Evolutionary conservation across 805 yeast genomes (phyloP).

Genomic region (Suhomyces sp.): DNA sequence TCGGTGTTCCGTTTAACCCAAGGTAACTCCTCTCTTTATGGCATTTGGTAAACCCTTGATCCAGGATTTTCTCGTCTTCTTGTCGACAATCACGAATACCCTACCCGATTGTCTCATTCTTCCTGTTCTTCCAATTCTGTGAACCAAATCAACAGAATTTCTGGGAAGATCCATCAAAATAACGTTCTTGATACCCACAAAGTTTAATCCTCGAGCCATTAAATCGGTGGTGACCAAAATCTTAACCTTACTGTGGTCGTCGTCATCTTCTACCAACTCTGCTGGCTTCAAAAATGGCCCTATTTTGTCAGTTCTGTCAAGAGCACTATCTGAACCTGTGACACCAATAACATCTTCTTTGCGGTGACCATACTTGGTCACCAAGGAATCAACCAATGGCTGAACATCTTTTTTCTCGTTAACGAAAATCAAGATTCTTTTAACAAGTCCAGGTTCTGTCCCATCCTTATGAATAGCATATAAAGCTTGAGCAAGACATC

Average conservation of each 20-base stretch:
- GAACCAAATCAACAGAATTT: slow-evolving; percentile 81
- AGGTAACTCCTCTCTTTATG: slow-evolving; percentile 48
- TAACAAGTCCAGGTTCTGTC: slow-evolving; percentile 71
- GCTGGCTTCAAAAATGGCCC: slow-evolving; percentile 67
- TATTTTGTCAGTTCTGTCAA: slow-evolving; percentile 58
- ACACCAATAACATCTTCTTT: slow-evolving; percentile 57
- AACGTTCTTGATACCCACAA: slow-evolving; percentile 77
- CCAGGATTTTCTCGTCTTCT: slow-evolving; percentile 70
- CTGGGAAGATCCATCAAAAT: slow-evolving; percentile 83
- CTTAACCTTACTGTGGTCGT: slow-evolving; percentile 43
- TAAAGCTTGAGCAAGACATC: slow-evolving; percentile 84
- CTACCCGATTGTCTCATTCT: slow-evolving; percentile 88
- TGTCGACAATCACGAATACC: slow-evolving; percentile 75
- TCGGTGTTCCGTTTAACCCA: slow-evolving; percentile 21
- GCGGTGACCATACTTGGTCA: slow-evolving; percentile 34
- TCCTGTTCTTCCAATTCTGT: slow-evolving; percentile 93
- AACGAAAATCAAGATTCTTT: slow-evolving; percentile 82
- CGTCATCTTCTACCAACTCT: slow-evolving; percentile 34
- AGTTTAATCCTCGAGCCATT: slow-evolving; percentile 86
- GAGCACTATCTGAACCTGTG: slow-evolving; percentile 62
- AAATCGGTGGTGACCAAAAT: slow-evolving; percentile 87
- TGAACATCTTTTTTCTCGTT: slow-evolving; percentile 67
- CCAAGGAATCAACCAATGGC: slow-evolving; percentile 55
- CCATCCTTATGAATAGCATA: slow-evolving; percentile 85
- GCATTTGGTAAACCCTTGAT: slow-evolving; percentile 76